A percentile compares a stretch with the other conserved stretches of the same genome.
phyloP scores from a whole-genome alignment of 2,329 filamentous ascomycete genomes.

The Pseudopyricularia cyperi region DNA sequence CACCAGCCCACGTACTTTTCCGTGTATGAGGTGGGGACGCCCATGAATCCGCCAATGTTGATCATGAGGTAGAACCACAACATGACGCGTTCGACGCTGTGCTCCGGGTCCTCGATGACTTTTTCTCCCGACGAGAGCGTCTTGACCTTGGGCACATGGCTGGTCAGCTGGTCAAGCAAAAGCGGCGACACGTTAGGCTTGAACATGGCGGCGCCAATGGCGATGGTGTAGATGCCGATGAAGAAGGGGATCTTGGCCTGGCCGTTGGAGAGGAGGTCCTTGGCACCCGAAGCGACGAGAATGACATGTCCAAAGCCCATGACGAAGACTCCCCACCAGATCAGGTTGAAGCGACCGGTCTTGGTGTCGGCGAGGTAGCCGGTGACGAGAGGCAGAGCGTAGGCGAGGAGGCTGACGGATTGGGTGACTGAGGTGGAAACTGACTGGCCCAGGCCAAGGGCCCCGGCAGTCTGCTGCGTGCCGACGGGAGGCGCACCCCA shows the following conservation, averaged over 20 bases:
- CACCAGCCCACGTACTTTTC: constrained; percentile 69
- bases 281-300: constrained; percentile 46
- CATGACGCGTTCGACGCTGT: constrained; percentile 30
- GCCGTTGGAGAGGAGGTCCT: constrained; percentile 26
- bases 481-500: constrained; percentile 26
- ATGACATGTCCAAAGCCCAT: constrained; percentile 58
- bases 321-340: constrained; percentile 54
- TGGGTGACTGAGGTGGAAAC: constrained; percentile 37
- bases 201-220: constrained; percentile 56
- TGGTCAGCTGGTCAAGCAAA: constrained; percentile 28
- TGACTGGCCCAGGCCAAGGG: constrained; percentile 42
- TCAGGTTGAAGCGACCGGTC: constrained; percentile 58
- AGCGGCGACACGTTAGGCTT: constrained; percentile 44
- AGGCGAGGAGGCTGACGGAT: constrained; percentile 44
- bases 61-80: constrained; percentile 49
- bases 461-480: constrained; percentile 38
- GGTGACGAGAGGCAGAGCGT: constrained; percentile 40
- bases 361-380: constrained; percentile 53
- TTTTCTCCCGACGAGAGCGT: constrained; percentile 27
- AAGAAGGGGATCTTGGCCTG: constrained; percentile 41
- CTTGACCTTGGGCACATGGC: constrained; percentile 26
- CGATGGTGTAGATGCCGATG: constrained; percentile 48
- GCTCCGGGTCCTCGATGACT: constrained; percentile 32
- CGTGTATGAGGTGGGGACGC: constrained; percentile 55
- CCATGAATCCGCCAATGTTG: constrained; percentile 50